Evolutionary conservation across 2,329 filamentous ascomycete species (phyloP).

Genomic region (Apiospora marii): DNA sequence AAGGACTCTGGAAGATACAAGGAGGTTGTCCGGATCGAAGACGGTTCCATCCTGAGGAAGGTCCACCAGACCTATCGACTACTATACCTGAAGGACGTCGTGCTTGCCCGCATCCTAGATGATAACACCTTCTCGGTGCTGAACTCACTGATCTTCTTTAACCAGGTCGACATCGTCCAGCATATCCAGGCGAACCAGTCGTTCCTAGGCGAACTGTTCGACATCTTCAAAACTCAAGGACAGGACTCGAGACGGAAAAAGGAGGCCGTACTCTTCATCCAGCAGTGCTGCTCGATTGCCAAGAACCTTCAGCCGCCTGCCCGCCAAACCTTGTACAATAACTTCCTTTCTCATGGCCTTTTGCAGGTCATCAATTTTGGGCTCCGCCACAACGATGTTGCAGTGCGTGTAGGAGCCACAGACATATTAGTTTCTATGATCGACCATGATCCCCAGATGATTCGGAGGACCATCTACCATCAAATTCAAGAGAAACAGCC

Average conservation of each 20-base stretch:
- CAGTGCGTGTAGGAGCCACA: slow-evolving; percentile 88
- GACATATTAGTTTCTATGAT: slow-evolving; percentile 94
- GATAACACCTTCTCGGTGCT: slow-evolving; percentile 97
- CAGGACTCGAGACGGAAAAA: slow-evolving; percentile 79
- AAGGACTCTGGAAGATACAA: slow-evolving; percentile 90
- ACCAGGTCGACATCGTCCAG: slow-evolving; percentile 97
- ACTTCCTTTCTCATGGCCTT: slow-evolving; percentile 87
- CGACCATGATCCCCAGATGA: slow-evolving; percentile 94
- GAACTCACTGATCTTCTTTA: slow-evolving; percentile 98
- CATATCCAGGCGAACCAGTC: slow-evolving; percentile 83
- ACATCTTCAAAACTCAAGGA: slow-evolving; percentile 76
- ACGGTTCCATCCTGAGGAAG: slow-evolving; percentile 81
- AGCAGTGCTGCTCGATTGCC: slow-evolving; percentile 92
- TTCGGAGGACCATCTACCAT: slow-evolving; percentile 90
- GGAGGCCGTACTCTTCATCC: slow-evolving; percentile 94
- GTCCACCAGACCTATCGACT: slow-evolving; percentile 96
- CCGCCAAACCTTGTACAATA: slow-evolving; percentile 83
- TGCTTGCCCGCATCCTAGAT: slow-evolving; percentile 92
- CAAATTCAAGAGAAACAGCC: slow-evolving; percentile 87
- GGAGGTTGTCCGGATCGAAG: slow-evolving; percentile 92
- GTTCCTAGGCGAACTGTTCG: slow-evolving; percentile 87
- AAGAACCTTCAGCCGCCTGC: slow-evolving; percentile 91
- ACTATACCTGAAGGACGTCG: slow-evolving; percentile 98
- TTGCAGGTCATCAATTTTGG: slow-evolving; percentile 92
- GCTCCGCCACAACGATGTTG: slow-evolving; percentile 82